These are phyloP conservation scores for Wickerhamiella hasegawae DNA, from an alignment of 805 yeast species.

Conservation along the genomic window DNA sequence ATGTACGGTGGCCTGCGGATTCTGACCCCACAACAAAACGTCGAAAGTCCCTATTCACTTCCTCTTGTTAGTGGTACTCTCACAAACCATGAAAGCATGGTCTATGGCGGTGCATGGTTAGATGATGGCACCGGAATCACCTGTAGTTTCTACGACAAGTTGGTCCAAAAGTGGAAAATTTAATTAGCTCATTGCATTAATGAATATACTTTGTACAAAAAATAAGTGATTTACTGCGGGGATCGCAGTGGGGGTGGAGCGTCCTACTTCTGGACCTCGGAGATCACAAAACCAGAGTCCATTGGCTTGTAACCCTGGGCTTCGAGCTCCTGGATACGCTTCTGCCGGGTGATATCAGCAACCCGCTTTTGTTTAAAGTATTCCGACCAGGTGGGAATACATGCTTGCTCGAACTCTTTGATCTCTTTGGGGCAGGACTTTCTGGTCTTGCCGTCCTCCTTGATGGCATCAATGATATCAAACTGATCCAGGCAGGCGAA, in stretches of 20 bases:
- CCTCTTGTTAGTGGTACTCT: constrained; percentile 8
- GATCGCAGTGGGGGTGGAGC: too few species aligned
- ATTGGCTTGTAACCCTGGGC: constrained; percentile 33
- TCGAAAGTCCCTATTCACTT: neutral
- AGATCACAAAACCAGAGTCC: constrained; percentile 3
- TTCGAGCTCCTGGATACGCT: constrained; percentile 53
- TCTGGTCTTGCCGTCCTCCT: constrained; percentile 29
- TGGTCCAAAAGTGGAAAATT: constrained; percentile 73
- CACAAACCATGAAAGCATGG: constrained; percentile 64
- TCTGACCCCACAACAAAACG: constrained; percentile 21
- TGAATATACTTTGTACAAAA: too few species aligned
- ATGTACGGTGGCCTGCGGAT: constrained; percentile 92
- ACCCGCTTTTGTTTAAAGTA: constrained; percentile 85
- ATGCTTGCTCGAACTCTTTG: constrained; percentile 47
- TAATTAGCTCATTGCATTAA: neutral
- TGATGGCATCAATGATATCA: constrained; percentile 50
- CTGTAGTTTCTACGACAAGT: constrained; percentile 82
- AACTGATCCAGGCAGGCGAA: constrained; percentile 60
- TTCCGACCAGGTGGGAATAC: constrained; percentile 76
- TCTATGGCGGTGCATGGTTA: constrained; percentile 89
- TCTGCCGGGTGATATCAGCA: constrained; percentile 53
- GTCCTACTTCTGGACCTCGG: constrained; percentile 7
- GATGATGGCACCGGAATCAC: constrained; percentile 41
- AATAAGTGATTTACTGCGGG: too few species aligned
- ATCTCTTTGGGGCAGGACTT: constrained; percentile 42